phyloP scores from a whole-genome alignment of 176 grass and related monocot species.

The Oryza nivara region DNA sequence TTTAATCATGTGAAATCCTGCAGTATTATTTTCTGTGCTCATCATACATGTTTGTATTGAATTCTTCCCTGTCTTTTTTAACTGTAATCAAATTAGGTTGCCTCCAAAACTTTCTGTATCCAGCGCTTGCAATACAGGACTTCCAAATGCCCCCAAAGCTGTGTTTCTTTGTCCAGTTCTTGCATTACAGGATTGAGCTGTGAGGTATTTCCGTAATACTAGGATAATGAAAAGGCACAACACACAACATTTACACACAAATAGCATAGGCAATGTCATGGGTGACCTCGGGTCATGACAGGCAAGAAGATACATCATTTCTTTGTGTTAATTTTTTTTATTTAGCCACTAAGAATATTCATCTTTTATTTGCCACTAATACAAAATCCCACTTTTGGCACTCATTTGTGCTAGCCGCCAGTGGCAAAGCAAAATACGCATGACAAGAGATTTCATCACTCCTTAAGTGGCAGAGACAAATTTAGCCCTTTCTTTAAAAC shows the following conservation, averaged over 20 bases:
- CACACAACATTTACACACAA: neutral
- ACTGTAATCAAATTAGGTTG: slow-evolving; percentile 10
- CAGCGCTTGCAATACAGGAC: neutral
- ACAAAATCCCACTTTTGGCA: neutral
- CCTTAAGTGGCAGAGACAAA: neutral
- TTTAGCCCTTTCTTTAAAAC: neutral
- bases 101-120: neutral
- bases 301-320: neutral
- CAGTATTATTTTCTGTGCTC: neutral
- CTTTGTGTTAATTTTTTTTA: neutral
- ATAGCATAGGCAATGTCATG: neutral
- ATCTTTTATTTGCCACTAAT: neutral
- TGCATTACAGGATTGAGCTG: neutral
- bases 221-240: neutral
- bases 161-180: neutral
- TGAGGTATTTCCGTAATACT: neutral
- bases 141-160: neutral
- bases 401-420: neutral
- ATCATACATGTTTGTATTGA: neutral
- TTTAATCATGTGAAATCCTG: neutral
- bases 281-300: neutral
- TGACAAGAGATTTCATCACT: neutral
- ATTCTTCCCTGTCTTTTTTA: neutral
- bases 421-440: neutral
- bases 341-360: neutral